Evolutionary conservation across 129 eudicot genomes (phyloP), one percentile per base, ranked within the genome.

Genomic region (Flaveria trinervia): DNA sequence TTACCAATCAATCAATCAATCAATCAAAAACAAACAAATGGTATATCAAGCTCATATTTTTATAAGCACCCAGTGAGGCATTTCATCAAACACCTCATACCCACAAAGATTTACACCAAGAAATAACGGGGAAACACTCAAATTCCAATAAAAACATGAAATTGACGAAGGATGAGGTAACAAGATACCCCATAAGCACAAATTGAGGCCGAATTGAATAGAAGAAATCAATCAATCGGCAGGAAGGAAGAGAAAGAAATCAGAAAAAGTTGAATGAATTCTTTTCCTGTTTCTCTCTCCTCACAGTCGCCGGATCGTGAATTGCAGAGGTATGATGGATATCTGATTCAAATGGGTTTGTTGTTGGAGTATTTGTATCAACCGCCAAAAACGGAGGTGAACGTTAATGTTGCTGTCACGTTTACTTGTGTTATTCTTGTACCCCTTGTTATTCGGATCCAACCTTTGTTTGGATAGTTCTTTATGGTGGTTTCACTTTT

Each of bases 211-310:
- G 17, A 65, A 39, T 13, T 23, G 15, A 51, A 61, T 36, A 46
- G 44, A 50, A 17, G 61, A 46, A n/a, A 26, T 48, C 16, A 22
- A 65, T 49, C 55, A 44, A 64, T 46, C 3, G 68, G 73, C 28
- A 79, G 39, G 72, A 4, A 16, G 79, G 79, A 73, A 80, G 83
- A 80, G 83, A 80, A 74, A 73, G 83, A 73, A 80, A 80, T 55
- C 73, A 72, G 78, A 72, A 79, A 73, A 65, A 45, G 83, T 79
- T 43, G 56, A 68, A 67, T 51, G 43, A 22, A 50, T 73, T 56
- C 60, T 80, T 80, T 80, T 72, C 78, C 83, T 72, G 79, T 73
- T 73, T 79, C 79, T 80, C 73, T 73, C 83, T 65, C 83, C 83
- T 80, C 79, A 72, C 69, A 43, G 79, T 80, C 68, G 51, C 68